These are phyloP conservation scores for Leccinum boreale DNA, from an alignment of 768 basidiomycete species.

Conservation along the genomic window DNA sequence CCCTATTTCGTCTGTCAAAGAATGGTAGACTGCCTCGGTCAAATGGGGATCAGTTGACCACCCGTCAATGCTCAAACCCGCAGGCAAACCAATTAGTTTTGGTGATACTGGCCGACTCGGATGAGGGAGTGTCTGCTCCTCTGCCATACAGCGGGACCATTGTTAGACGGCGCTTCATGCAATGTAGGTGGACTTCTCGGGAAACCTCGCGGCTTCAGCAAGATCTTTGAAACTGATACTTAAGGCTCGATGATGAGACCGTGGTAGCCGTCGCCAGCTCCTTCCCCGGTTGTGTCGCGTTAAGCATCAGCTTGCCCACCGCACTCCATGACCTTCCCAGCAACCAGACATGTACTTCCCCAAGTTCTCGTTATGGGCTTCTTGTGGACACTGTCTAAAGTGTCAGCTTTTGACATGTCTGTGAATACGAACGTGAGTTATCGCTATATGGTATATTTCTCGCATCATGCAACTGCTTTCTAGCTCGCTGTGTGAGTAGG, in stretches of 20 bases:
- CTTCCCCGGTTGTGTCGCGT: background rate
- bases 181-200: background rate
- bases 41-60: background rate
- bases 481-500: constrained; percentile 20
- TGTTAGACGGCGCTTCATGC: too few species aligned
- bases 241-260: background rate
- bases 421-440: constrained; percentile 22
- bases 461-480: background rate
- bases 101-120: background rate
- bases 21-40: background rate
- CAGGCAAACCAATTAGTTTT: background rate
- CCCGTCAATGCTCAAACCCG: background rate
- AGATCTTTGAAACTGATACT: constrained; percentile 2
- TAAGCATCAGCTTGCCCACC: background rate
- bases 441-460: background rate
- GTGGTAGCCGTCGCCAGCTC: background rate
- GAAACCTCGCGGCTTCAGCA: background rate
- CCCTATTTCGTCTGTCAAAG: background rate
- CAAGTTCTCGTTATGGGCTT: background rate
- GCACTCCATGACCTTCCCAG: background rate
- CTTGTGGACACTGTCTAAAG: constrained; percentile 1
- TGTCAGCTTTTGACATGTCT: constrained; percentile 13
- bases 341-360: background rate
- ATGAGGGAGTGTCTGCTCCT: constrained; percentile 4
- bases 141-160: background rate